These are phyloP conservation scores for Boletus semigastroideus DNA, from an alignment of 1,284 basidiomycete species.

Conservation along the genomic window DNA sequence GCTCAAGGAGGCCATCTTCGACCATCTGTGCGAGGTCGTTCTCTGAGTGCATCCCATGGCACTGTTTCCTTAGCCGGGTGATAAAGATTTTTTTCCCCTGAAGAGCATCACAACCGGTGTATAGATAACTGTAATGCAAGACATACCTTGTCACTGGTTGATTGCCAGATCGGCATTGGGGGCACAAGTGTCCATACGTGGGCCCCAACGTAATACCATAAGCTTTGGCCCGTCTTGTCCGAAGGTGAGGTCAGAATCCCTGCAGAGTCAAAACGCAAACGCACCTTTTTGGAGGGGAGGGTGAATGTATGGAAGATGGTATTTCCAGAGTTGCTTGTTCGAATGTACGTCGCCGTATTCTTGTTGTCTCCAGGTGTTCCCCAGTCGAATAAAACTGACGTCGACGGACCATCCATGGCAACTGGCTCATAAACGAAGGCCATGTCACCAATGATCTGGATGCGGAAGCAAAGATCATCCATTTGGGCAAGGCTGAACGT, in stretches of 20 bases:
- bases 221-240: conserved; percentile 27
- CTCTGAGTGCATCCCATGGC: conserved; percentile 23
- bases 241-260: conserved; percentile 1
- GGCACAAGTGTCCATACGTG: conserved; percentile 38
- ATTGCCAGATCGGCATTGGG: conserved; percentile 37
- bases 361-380: conserved; percentile 36
- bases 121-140: not conserved
- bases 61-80: conserved; percentile 36
- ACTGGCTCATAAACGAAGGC: conserved; percentile 56
- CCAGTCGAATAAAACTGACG: conserved; percentile 55
- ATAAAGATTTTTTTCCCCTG: conserved; percentile 38
- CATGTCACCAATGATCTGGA: conserved; percentile 37
- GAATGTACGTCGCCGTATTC: conserved; percentile 37
- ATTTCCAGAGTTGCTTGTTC: conserved; percentile 15
- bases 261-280: not conserved
- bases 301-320: conserved; percentile 47
- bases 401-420: conserved; percentile 44
- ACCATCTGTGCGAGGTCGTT: conserved; percentile 35
- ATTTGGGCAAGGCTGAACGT: conserved; percentile 34
- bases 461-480: conserved; percentile 37
- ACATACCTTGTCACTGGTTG: conserved; percentile 37
- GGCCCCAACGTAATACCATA: conserved; percentile 49
- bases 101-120: not conserved
- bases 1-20: conserved; percentile 36
- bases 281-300: conserved; percentile 41